Evolutionary conservation across 345 rosid genomes (phyloP).

Genomic region (Dipteronia sinensis): DNA sequence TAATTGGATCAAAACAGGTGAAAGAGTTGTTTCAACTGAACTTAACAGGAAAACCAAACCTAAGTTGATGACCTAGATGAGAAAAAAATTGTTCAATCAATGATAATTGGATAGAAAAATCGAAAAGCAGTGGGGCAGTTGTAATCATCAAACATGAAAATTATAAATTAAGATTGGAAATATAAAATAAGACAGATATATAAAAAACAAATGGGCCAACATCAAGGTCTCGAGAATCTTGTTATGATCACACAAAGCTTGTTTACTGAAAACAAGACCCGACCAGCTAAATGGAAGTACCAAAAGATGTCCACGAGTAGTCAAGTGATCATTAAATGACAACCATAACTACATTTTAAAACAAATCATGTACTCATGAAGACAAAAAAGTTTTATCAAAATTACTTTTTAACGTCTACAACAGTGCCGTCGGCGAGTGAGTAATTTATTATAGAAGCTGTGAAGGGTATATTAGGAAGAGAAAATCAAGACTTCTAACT

Average conservation of each 20-base stretch:
- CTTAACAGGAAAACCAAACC: constrained; percentile 27
- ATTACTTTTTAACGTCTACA: constrained; percentile 27
- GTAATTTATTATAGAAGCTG: neutral
- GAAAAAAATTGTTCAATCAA: constrained; percentile 16
- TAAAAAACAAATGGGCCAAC: constrained; percentile 37
- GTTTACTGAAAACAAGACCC: constrained; percentile 46
- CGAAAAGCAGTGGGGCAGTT: constrained; percentile 65
- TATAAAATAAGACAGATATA: constrained; percentile 29
- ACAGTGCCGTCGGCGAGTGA: constrained; percentile 21
- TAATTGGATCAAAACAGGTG: constrained; percentile 31
- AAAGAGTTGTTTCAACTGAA: constrained; percentile 35
- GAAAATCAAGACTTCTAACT: constrained; percentile 21
- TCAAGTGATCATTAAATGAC: constrained; percentile 62
- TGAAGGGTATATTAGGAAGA: constrained; percentile 32
- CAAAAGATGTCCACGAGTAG: constrained; percentile 47
- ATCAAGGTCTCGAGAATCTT: constrained; percentile 62
- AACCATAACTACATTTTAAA: constrained; percentile 23
- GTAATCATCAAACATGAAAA: constrained; percentile 46
- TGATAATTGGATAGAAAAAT: constrained; percentile 35
- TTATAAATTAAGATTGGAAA: constrained; percentile 30
- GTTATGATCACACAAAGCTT: constrained; percentile 47
- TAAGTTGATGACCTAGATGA: constrained; percentile 34
- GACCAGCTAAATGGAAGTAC: constrained; percentile 45
- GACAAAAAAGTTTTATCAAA: constrained; percentile 12
- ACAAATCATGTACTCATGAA: constrained; percentile 13